These are phyloP conservation scores for Harringtonia aguacate DNA, from an alignment of 2,329 filamentous ascomycete genomes.

Conservation along the genomic window DNA sequence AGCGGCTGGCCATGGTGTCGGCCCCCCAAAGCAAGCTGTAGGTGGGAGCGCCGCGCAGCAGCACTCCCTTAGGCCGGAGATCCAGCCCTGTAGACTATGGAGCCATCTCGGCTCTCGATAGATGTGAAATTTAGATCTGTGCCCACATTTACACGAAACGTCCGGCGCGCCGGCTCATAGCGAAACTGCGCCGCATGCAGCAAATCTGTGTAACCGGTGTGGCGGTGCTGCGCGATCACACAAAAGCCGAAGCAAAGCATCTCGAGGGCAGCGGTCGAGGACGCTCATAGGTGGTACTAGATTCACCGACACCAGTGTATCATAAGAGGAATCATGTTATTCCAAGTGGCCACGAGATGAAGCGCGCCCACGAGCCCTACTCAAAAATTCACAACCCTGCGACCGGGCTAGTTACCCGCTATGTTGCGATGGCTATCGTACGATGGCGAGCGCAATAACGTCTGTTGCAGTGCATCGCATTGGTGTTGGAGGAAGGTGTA, in stretches of 20 bases:
- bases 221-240: not conserved
- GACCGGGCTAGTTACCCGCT: too few relatives aligned
- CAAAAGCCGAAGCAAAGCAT: not conserved
- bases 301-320: not conserved
- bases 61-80: too few relatives aligned
- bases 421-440: not conserved
- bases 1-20: slow-evolving; percentile 44
- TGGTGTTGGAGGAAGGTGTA: too few relatives aligned
- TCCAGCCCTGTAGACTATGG: too few relatives aligned
- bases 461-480: too few relatives aligned
- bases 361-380: not conserved
- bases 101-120: too few relatives aligned
- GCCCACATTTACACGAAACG: too few relatives aligned
- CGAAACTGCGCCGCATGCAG: not conserved
- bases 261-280: not conserved
- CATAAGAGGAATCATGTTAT: not conserved
- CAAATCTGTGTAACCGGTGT: not conserved
- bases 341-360: too few relatives aligned
- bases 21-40: slow-evolving; percentile 47
- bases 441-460: not conserved
- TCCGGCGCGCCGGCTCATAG: not conserved
- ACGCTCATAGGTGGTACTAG: too few relatives aligned
- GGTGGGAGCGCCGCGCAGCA: not conserved
- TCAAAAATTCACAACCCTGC: too few relatives aligned
- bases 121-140: not conserved